Evolutionary conservation across 768 basidiomycete genomes (phyloP).

Genomic region (Serendipita sp.): DNA sequence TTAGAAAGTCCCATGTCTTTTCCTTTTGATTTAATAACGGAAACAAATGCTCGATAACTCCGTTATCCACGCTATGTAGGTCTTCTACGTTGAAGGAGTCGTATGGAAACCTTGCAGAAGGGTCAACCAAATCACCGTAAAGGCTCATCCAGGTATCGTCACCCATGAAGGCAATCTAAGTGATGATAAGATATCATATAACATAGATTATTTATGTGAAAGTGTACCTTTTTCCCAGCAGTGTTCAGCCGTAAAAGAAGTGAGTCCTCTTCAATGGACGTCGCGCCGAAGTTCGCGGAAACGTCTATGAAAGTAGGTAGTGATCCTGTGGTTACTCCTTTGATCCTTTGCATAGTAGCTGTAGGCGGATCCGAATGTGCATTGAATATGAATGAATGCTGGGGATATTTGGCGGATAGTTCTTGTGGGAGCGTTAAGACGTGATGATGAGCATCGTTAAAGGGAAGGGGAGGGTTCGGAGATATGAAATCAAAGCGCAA

Average conservation of each 20-base stretch:
- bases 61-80: conserved; percentile 85
- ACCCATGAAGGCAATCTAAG: conserved; percentile 74
- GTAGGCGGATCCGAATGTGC: conserved; percentile 90
- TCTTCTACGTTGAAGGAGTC: conserved; percentile 99
- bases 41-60: conserved; percentile 70
- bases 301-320: conserved; percentile 90
- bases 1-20: conserved; percentile 63
- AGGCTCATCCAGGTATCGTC: conserved; percentile 94
- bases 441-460: conserved; percentile 59
- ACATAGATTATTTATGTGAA: neutral
- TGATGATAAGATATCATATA: conserved; percentile 15
- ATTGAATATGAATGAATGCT: conserved; percentile 73
- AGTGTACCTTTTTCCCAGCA: conserved; percentile 42
- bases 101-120: conserved; percentile 64
- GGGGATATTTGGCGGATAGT: conserved; percentile 45
- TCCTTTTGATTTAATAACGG: conserved; percentile 43
- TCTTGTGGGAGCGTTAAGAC: conserved; percentile 63
- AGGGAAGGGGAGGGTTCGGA: conserved; percentile 40
- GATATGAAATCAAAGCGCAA: conserved; percentile 88
- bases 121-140: conserved; percentile 59
- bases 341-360: conserved; percentile 84
- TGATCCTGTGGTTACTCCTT: conserved; percentile 87
- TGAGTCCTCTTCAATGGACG: conserved; percentile 76
- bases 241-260: conserved; percentile 52
- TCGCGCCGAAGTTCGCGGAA: conserved; percentile 83